These are phyloP conservation scores for Rhodomyrtus psidioides DNA, from an alignment of 441 rosid species.

Conservation along the genomic window DNA sequence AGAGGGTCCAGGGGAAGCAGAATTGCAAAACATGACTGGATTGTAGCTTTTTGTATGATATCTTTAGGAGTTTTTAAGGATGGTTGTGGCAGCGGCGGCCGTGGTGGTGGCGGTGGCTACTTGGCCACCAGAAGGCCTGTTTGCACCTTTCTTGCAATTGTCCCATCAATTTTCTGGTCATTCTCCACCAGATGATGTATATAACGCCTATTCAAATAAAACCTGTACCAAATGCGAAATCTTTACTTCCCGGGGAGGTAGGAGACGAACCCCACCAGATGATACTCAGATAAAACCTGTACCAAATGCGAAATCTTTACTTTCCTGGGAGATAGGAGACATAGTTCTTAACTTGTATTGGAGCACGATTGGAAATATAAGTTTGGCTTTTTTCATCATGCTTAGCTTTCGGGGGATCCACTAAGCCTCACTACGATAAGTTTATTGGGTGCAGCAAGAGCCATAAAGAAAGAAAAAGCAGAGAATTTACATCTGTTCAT, in stretches of 20 bases:
- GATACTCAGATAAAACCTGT: not conserved
- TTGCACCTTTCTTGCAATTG: not conserved
- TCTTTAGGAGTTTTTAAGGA: not conserved
- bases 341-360: not conserved
- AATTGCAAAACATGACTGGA: not conserved
- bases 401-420: not conserved
- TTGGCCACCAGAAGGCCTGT: not conserved
- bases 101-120: not conserved
- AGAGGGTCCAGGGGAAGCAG: not conserved
- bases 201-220: not conserved
- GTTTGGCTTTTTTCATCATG: not conserved
- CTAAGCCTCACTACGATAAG: not conserved
- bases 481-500: not conserved
- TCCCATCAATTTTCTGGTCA: not conserved
- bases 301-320: not conserved
- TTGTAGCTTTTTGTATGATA: not conserved
- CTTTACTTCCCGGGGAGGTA: not conserved
- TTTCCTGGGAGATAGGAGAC: not conserved
- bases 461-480: not conserved
- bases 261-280: not conserved
- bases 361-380: not conserved
- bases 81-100: not conserved
- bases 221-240: not conserved
- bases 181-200: not conserved
- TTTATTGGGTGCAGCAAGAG: not conserved